Conservation (phyloP, 2,329 filamentous ascomycete species). For the Capronia americana region DNA sequence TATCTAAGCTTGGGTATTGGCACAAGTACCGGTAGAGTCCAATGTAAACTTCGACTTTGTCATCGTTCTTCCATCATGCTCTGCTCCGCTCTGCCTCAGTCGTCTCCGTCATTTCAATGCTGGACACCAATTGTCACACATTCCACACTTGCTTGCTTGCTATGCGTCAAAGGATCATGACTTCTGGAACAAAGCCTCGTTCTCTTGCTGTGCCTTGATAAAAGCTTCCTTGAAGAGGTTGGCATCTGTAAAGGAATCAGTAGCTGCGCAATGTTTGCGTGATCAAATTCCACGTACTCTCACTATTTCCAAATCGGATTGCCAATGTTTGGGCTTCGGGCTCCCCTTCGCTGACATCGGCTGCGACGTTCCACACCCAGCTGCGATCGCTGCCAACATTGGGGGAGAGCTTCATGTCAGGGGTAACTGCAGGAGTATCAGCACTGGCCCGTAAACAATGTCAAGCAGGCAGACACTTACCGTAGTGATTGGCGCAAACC, state of each 20-base stretch:
- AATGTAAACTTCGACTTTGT: not conserved
- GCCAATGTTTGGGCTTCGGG: constrained; percentile 94
- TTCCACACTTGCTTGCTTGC: constrained; percentile 17
- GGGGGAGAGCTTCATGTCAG: constrained; percentile 98
- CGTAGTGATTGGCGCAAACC: constrained; percentile 99
- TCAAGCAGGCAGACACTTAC: constrained; percentile 61
- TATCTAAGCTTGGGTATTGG: constrained; percentile 23
- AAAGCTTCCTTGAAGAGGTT: constrained; percentile 98
- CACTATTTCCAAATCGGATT: constrained; percentile 96
- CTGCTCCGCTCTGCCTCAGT: constrained; percentile 1
- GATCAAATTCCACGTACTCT: constrained; percentile 70
- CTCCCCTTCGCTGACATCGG: constrained; percentile 97
- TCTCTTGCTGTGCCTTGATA: constrained; percentile 95
- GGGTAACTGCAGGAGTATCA: constrained; percentile 70
- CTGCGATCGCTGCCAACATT: constrained; percentile 98
- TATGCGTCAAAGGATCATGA: constrained; percentile 21
- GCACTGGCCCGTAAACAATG: constrained; percentile 19
- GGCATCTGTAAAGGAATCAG: constrained; percentile 69
- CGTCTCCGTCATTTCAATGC: constrained; percentile 20
- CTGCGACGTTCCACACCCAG: constrained; percentile 99
- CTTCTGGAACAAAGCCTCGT: constrained; percentile 77
- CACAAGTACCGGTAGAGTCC: constrained; percentile 9
- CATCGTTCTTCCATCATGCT: constrained; percentile 10
- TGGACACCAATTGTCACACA: constrained; percentile 26
- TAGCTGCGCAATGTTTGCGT: not conserved